Evolutionary conservation across 2,329 filamentous ascomycete genomes (phyloP), one percentile per base, ranked within the genome.

Genomic region (Aspergillus pseudonomiae): DNA sequence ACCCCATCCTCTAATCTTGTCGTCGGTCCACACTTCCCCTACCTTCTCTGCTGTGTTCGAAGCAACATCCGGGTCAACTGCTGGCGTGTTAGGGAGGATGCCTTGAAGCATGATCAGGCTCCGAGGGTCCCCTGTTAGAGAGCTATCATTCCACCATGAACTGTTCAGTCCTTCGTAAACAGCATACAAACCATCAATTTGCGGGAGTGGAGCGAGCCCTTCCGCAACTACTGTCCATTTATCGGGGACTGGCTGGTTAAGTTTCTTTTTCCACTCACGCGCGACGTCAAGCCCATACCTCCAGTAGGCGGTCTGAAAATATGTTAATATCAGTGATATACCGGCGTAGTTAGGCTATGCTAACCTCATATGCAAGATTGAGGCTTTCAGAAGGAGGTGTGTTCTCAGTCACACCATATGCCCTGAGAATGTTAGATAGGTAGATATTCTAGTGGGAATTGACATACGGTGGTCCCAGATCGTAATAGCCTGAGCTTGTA

Each of bases 91-190:
- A 1, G 65, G 65, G 1, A 67, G 48, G 21, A 67, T 62, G 1
- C 65, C 65, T 57, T 65, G 65, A 4, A 67, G 41, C 65, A 67
- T 67, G 24, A 67, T 64, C 28, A 67, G 41, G 19, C 61, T 67
- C 5, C 65, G 65, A 7, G 65, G 63, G 39, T 67, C 65, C 4
- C 48, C 57, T 2, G 46, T 65, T 6, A 67, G 54, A 14, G 39
- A 24, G 12, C 34, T 4, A 24, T 67, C 61, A 5, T 60, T 36
- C 65, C 65, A 67, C 65, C 65, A 65, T 6, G 65, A 60, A 16
- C 56, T 48, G n/a, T 67, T 64, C 10, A 67, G 45, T 0, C 65
- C 63, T 48, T 65, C 52, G 41, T 67, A 67, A 10, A 65, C 63
- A 1, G 63, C 41, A 50, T 67, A 67, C 0, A 65, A 41, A 1